Evolutionary conservation across 768 basidiomycete genomes (phyloP), one percentile per base, ranked within the genome.

Genomic region (Tricholoma flavovirens): DNA sequence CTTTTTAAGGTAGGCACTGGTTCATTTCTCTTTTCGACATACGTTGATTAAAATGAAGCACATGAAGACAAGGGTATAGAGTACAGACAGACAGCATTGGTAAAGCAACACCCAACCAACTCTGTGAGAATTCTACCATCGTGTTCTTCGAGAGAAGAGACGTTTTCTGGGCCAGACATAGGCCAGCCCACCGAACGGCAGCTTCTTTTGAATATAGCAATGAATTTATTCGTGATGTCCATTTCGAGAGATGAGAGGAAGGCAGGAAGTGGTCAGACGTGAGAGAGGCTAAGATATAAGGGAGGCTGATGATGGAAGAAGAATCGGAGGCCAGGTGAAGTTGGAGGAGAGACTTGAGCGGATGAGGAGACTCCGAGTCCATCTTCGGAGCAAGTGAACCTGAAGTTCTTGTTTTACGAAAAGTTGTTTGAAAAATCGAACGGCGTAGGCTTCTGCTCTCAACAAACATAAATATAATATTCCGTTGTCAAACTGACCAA

Each of bases 171-270:
- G 91, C 90, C 48, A 93, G 69, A 62, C 83, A 88, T 32, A 92
- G 73, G 8, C 88, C 91, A 19, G 87, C 84, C 91, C 91, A 93
- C 56, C 87, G 81, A 52, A 82, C 83, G 40, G 81, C 85, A n/a
- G 83, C 65, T 62, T 89, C 83, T 71, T 88, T 90, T 15, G 91
- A 85, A 64, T 87, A 86, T 49, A 93, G 73, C 52, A 93, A 73
- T 2, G 90, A 83, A 60, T 82, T 83, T 58, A 92, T 74, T 55
- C 90, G 79, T n/a, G 80, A 75, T 11, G 77, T 75, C 90, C 90
- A 93, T 77, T 90, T 90, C 54, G 82, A 72, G 9, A 83, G 73
- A 65, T 91, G 85, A 2, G 83, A 62, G 3, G 88, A 90, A 0
- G 87, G 81, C 1, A 64, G 51, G 49, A 93, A 80, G 58, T 68